Percentiles rank a stretch among this genome's conserved stretches.
Evolutionary conservation across 257 asterid genomes (phyloP).

Genomic region (Mentha longifolia): DNA sequence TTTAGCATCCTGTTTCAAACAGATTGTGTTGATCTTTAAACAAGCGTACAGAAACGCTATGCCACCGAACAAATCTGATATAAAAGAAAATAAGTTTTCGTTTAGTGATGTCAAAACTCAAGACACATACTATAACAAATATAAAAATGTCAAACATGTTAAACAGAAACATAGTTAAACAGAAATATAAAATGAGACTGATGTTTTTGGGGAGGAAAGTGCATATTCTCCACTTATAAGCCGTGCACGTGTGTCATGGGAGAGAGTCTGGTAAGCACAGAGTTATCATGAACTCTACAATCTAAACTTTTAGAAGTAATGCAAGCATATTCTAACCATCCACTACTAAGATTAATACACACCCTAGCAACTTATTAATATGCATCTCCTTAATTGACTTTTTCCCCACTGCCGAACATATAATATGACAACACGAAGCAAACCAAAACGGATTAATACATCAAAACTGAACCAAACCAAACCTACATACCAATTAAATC

Average conservation of each 20-base stretch:
- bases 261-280: too few species aligned
- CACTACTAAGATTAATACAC: neutral
- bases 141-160: slow-evolving; percentile 7
- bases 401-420: slow-evolving; percentile 2
- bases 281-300: slow-evolving; percentile 12
- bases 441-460: slow-evolving; percentile 11
- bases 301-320: neutral
- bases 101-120: neutral
- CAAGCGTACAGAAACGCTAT: neutral
- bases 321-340: slow-evolving; percentile 18
- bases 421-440: slow-evolving; percentile 10
- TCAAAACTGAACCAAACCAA: too few species aligned
- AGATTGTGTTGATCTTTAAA: slow-evolving; percentile 7
- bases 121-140: neutral
- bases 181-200: neutral
- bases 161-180: neutral
- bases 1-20: slow-evolving; percentile 14
- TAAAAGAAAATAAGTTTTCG: neutral
- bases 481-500: slow-evolving; percentile 35
- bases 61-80: slow-evolving; percentile 25
- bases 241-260: neutral
- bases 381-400: slow-evolving; percentile 1
- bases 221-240: neutral
- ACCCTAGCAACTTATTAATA: neutral
- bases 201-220: neutral